Conservation (phyloP, 805 yeast genomes). For the Candida tallmaniae region DNA sequence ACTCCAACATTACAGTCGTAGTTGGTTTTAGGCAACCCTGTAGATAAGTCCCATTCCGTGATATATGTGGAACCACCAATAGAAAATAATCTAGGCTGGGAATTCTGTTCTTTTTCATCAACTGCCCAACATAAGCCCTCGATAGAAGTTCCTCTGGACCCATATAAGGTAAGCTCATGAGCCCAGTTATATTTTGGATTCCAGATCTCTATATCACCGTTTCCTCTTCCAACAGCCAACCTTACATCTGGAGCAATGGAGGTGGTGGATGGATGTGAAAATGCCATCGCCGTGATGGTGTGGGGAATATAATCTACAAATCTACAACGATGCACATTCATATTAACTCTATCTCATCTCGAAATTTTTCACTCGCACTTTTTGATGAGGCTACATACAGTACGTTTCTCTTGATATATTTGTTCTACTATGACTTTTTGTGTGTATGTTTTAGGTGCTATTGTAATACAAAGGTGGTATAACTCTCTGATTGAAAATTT, state of each 20-base stretch:
- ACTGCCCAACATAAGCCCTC: conserved; percentile 86
- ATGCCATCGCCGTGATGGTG: conserved; percentile 75
- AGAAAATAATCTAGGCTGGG: conserved; percentile 78
- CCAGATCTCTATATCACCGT: conserved; percentile 96
- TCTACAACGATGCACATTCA: conserved; percentile 86
- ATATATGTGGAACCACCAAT: conserved; percentile 90
- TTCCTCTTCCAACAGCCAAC: conserved; percentile 86
- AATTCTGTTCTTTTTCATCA: conserved; percentile 36
- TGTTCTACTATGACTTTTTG: too few relatives aligned
- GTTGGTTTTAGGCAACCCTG: conserved; percentile 68
- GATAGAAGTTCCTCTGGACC: conserved; percentile 78
- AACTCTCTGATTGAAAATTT: neutral
- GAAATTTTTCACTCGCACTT: conserved; percentile 8
- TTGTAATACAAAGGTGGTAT: neutral
- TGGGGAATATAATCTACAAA: conserved; percentile 88
- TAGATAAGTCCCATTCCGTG: conserved; percentile 86
- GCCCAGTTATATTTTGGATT: conserved; percentile 80
- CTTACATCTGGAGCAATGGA: conserved; percentile 51
- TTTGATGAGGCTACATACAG: neutral
- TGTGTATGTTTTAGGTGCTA: too few relatives aligned
- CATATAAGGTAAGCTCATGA: conserved; percentile 66
- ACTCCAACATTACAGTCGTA: conserved; percentile 91
- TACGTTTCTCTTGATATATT: too few relatives aligned
- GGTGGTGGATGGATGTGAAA: conserved; percentile 56
- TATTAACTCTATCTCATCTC: conserved; percentile 18